Evolutionary conservation across 805 yeast genomes (phyloP), one percentile per base, ranked within the genome.

Genomic region (Yarrowia deformans): DNA sequence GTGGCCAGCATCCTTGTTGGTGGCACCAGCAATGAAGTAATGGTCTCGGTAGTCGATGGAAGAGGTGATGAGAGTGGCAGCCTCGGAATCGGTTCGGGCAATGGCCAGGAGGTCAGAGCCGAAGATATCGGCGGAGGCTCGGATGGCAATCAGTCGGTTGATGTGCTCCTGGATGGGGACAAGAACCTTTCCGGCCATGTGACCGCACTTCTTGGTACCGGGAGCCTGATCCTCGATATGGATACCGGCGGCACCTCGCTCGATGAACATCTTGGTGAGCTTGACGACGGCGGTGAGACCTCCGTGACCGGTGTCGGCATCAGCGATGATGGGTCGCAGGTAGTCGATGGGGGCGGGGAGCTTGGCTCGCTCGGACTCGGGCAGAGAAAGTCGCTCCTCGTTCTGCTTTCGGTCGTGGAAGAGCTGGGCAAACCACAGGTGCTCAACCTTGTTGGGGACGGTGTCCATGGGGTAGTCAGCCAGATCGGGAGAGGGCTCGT

Each of bases 141-240:
- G 89, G 76, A 94, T 91, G 63, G 98, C 96, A 73, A 92, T 89
- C 79, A 94, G 84, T 80, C 98, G 88, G 83, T 91, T 93, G 81
- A 94, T 91, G 82, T 94, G 98, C 83, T 94, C 98, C 82, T 93
- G 97, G 70, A 93, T 95, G 72, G 98, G 98, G 72, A 94, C 97
- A 74, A 94, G 87, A 68, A 95, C 98, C 81, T 95, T 92, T 75
- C 98, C 98, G 73, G 97, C 98, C 98, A 94, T 94, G 82, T 94
- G 98, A 71, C 98, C 98, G 83, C 98, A 94, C 83, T 94, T 94
- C 81, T 94, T 94, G 75, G 98, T 94, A 76, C 98, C 97, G 69
- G 98, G 97, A 69, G 98, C 97, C 85, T 94, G 98, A 81, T 94
- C 98, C 83, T 94, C 99, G 79, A 94, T 93, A 80, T 94, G 99